Evolutionary conservation across 139 green algal species (phyloP), one percentile per base, ranked within the genome.

Genomic region (Micractinium sp.): DNA sequence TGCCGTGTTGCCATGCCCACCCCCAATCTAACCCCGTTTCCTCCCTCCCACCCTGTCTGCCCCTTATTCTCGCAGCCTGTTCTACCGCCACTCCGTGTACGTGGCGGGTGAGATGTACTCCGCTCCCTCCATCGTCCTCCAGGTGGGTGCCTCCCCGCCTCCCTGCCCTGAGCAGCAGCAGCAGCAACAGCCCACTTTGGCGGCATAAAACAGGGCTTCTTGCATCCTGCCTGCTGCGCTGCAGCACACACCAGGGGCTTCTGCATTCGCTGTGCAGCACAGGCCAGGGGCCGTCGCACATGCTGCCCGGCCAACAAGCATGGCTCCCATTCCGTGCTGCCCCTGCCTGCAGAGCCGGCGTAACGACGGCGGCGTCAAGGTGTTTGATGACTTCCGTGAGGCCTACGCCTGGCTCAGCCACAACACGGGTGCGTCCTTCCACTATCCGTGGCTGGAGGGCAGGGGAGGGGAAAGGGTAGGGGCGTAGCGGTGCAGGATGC

Each of bases 331-430:
- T 56, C 47, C 5, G 5, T 56, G 47, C 47, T 71, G 12, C 22
- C 63, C 63, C 18, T 71, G 20, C 63, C 60, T 99, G 82, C 95
- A 98, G 93, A 91, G 85, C 56, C 81, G 82, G 31, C 81, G 63
- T 13, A 4, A 27, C 15, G 90, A 91, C 47, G 90, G 90, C 61
- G 35, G 66, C 35, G 74, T 90, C 35, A 90, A 92, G 81, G 86
- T 93, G 35, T 98, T 99, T 94, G 97, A 99, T 88, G 97, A 99
- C 93, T 99, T 98, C 93, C 93, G 96, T n/a, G 95, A 97, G 91
- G 92, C 91, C 25, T 96, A 96, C 85, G 91, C 94, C 61, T 99
- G 97, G 97, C 93, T 99, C 67, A 90, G 92, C 53, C 80, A 98
- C 91, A 99, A 99, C 93, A 99, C 97, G 0, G 31, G 83, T 87